These are phyloP conservation scores for Cymbidium sinense DNA, from an alignment of 106 monocot genomes.

Conservation along the genomic window DNA sequence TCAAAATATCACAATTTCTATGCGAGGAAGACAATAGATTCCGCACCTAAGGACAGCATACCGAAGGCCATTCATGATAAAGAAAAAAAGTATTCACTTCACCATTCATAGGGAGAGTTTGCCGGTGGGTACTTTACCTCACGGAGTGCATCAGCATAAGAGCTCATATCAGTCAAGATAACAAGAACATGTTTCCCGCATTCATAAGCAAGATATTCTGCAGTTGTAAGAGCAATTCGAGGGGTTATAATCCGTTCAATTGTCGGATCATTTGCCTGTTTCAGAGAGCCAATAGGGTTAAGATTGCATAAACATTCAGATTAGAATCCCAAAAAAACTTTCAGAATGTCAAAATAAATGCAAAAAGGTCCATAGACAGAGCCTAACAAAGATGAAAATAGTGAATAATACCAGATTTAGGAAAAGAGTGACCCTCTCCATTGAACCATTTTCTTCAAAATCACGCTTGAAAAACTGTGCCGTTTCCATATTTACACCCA, in stretches of 20 bases:
- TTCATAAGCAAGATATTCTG: constrained; percentile 96
- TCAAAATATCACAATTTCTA: no score
- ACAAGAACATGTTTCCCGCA: constrained; percentile 99
- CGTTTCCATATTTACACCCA: constrained; percentile 99
- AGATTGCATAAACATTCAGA: background rate
- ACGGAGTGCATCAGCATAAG: constrained; percentile 99
- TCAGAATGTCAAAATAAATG: no score
- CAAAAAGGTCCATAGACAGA: background rate
- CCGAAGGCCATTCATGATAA: no score
- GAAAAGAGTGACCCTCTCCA: constrained; percentile 98
- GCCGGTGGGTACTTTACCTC: constrained; percentile 49
- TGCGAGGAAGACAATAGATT: no score
- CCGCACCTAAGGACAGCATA: no score
- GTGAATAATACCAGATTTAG: constrained; percentile 71
- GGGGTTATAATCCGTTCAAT: constrained; percentile 98
- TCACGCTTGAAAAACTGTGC: constrained; percentile 99
- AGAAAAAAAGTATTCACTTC: no score
- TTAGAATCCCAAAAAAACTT: no score
- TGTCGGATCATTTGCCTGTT: constrained; percentile 97
- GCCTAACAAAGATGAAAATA: background rate
- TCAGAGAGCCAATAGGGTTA: background rate
- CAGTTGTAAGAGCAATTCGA: constrained; percentile 94
- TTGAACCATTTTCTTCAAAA: constrained; percentile 99
- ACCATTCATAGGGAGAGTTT: no score
- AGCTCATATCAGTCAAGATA: constrained; percentile 97